Percentiles rank a stretch among this genome's conserved stretches.
These are phyloP conservation scores for Sanghuangporus sanghuang DNA, from an alignment of 1,284 basidiomycete genomes.

Conservation along the genomic window DNA sequence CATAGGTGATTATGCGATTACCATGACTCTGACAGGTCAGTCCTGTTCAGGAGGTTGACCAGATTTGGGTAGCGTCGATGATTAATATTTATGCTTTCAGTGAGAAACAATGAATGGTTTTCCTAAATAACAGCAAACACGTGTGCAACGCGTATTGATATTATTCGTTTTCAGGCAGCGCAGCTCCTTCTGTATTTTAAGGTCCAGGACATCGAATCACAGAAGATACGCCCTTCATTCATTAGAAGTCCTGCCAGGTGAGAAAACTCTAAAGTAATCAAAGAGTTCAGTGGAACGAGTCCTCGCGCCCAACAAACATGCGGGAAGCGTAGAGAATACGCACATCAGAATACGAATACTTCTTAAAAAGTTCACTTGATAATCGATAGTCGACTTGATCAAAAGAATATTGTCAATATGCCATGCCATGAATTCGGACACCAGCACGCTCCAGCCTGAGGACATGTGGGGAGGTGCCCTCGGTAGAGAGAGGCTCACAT, in stretches of 20 bases:
- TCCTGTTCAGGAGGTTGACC: not conserved
- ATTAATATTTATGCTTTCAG: not conserved
- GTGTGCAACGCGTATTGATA: not conserved
- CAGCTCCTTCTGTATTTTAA: not conserved
- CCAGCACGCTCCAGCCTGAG: not conserved
- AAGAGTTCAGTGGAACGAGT: not conserved
- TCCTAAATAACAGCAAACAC: not conserved
- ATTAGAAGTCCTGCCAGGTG: not conserved
- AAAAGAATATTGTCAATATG: not conserved
- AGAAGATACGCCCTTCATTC: not conserved
- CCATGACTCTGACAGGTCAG: not conserved
- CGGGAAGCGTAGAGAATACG: not conserved
- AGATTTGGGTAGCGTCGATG: not conserved
- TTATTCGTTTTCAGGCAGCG: not conserved
- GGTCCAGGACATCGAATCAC: not conserved
- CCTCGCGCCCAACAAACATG: not conserved
- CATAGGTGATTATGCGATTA: not conserved
- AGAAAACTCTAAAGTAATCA: not conserved
- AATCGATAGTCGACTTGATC: not conserved
- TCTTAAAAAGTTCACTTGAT: no score
- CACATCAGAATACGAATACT: not conserved
- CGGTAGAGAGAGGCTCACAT: not conserved
- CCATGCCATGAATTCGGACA: no score
- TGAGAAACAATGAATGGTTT: not conserved
- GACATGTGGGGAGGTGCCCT: not conserved